Evolutionary conservation across 2,329 filamentous ascomycete species (phyloP), one percentile per base, ranked within the genome.

Genomic region (Gliomastix tumulicola): DNA sequence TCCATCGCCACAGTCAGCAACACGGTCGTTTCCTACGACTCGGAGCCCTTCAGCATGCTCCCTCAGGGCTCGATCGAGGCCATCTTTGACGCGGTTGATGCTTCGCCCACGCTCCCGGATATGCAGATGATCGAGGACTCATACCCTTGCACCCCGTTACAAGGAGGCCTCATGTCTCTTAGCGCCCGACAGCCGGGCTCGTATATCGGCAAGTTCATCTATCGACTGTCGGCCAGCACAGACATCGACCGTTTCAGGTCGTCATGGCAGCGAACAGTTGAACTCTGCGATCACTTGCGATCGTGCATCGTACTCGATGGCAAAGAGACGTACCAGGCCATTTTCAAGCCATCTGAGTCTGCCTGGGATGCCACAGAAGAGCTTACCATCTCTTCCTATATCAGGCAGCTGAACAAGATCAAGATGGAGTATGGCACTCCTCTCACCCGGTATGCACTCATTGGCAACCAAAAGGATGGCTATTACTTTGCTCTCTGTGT

Each of bases 71-170:
- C 21, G 15, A 15, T 31, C 15, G n/a, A 37, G 11, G 21, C n/a
- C 15, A 21, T 37, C 20, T 11, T 12, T 16, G 35, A 32, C 21
- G 35, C 35, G 10, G 8, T 15, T 15, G n/a, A n/a, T n/a, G n/a
- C n/a, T n/a, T n/a, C n/a, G n/a, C n/a, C n/a, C n/a, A n/a, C n/a
- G n/a, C n/a, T n/a, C n/a, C n/a, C n/a, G n/a, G n/a, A n/a, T n/a
- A 23, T 18, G 9, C 35, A 37, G 23, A 15, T 13, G 4, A 37
- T 37, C 12, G 35, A 54, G 22, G 61, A 68, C 37, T 43, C 57
- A 1, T 66, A 60, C 31, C 63, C 63, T 9, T 65, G 60, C 46
- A 60, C 60, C 5, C 50, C 56, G 2, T 47, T 67, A 1, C 65
- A 68, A 35, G 59, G 60, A 36, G 62, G 60, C 3, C 48, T 68